phyloP scores from a whole-genome alignment of 179 eudicot genomes.

The Actinidia chinensis region DNA sequence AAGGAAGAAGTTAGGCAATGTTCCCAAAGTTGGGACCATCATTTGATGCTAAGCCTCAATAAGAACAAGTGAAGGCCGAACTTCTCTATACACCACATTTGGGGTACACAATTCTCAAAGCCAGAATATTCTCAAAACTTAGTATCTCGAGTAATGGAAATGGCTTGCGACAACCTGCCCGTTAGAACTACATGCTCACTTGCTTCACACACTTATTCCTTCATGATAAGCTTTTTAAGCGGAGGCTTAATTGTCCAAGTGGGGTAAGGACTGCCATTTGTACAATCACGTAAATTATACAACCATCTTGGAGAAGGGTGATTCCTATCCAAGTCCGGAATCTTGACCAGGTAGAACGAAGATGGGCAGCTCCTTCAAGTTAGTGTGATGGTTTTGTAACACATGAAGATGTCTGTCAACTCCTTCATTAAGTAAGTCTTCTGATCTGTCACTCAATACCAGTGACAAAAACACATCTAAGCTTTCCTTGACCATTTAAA shows the following conservation, averaged over 20 bases:
- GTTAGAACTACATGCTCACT: constrained; percentile 32
- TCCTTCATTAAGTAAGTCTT: not conserved
- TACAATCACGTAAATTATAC: constrained; percentile 18
- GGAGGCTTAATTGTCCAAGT: constrained; percentile 28
- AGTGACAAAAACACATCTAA: not conserved
- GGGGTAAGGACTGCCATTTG: constrained; percentile 28
- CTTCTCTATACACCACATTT: not conserved
- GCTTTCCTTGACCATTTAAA: not conserved
- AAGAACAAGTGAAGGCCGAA: too few species aligned
- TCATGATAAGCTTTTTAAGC: constrained; percentile 21
- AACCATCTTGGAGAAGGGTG: not conserved
- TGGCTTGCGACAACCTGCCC: constrained; percentile 7
- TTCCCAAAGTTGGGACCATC: not conserved
- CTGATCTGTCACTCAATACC: not conserved
- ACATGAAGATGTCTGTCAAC: not conserved
- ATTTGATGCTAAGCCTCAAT: too few species aligned
- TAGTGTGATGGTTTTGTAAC: constrained; percentile 3
- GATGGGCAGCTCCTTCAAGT: constrained; percentile 12
- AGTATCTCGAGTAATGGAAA: constrained; percentile 25
- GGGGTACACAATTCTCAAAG: constrained; percentile 27
- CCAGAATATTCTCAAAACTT: constrained; percentile 17
- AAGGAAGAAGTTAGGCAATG: not conserved
- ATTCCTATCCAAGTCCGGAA: constrained; percentile 33
- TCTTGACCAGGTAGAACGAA: constrained; percentile 15
- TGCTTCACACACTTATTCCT: constrained; percentile 22